A percentile compares a stretch with the other conserved stretches of the same genome.
These are phyloP conservation scores for Magnolia sinica DNA, from an alignment of 164 flowering plant species.

Conservation along the genomic window DNA sequence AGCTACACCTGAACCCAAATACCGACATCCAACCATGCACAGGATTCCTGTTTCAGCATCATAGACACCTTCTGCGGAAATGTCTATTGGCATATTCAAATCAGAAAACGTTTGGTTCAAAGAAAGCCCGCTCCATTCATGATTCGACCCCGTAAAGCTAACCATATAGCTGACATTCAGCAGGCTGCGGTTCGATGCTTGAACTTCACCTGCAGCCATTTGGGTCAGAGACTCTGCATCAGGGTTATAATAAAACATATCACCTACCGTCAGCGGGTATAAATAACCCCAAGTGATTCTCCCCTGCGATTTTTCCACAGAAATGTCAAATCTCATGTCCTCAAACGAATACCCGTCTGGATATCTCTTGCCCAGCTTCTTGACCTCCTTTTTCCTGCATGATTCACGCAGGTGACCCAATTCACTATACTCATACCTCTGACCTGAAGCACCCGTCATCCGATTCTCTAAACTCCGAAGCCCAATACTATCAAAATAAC, in stretches of 20 bases:
- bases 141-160: conserved; percentile 9
- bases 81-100: conserved; percentile 5
- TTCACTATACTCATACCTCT: conserved; percentile 48
- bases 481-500: conserved; percentile 37
- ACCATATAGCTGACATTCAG: conserved; percentile 54
- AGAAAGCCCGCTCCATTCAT: conserved; percentile 5
- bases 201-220: not conserved
- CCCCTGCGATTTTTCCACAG: conserved; percentile 20
- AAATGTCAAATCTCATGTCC: conserved; percentile 45
- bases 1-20: conserved; percentile 11
- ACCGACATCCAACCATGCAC: conserved; percentile 72
- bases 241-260: conserved; percentile 15
- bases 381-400: conserved; percentile 31
- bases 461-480: conserved; percentile 17
- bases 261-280: conserved; percentile 36
- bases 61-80: conserved; percentile 70
- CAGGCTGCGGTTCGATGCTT: conserved; percentile 8
- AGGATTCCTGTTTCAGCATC: conserved; percentile 47
- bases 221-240: not conserved
- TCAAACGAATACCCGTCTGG: conserved; percentile 35
- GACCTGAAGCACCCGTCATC: conserved; percentile 16
- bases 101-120: conserved; percentile 11
- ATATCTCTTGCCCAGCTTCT: conserved; percentile 25
- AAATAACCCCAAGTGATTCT: conserved; percentile 32
- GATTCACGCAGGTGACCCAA: conserved; percentile 25